A percentile compares a stretch with the other conserved stretches of the same genome.
Conservation (phyloP, 2,329 filamentous ascomycete genomes). For the Monilinia fructicola region DNA sequence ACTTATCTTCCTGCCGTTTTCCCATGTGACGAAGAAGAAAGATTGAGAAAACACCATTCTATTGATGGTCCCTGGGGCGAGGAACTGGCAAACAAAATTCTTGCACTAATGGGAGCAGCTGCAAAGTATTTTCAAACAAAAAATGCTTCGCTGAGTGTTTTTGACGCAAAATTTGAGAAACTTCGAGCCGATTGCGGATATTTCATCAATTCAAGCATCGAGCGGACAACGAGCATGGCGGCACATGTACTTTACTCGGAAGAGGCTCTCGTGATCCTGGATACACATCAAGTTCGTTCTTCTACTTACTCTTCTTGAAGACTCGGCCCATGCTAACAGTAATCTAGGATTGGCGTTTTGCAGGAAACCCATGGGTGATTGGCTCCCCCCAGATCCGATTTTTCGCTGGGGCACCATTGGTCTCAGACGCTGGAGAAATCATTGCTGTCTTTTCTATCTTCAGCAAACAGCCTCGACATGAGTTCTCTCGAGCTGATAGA, state of each 20-base stretch:
- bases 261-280: conserved; percentile 41
- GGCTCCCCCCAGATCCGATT: conserved; percentile 40
- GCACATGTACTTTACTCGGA: conserved; percentile 42
- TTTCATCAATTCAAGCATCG: conserved; percentile 32
- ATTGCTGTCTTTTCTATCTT: conserved; percentile 41
- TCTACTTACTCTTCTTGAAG: background rate
- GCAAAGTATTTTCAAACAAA: conserved; percentile 36
- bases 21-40: conserved; percentile 36
- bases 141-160: conserved; percentile 41
- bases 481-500: conserved; percentile 35
- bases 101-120: conserved; percentile 32
- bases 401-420: conserved; percentile 43
- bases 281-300: conserved; percentile 39
- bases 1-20: conserved; percentile 37
- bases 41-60: conserved; percentile 31
- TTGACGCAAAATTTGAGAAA: conserved; percentile 39
- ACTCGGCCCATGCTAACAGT: conserved; percentile 19
- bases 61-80: conserved; percentile 34
- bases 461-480: conserved; percentile 32
- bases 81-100: conserved; percentile 30
- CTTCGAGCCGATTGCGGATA: conserved; percentile 40
- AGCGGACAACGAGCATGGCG: conserved; percentile 40
- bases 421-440: conserved; percentile 36
- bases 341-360: conserved; percentile 43
- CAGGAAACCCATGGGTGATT: conserved; percentile 39